phyloP scores from a whole-genome alignment of 73 alveolate genomes.

The Tetrahymena elliotti region DNA sequence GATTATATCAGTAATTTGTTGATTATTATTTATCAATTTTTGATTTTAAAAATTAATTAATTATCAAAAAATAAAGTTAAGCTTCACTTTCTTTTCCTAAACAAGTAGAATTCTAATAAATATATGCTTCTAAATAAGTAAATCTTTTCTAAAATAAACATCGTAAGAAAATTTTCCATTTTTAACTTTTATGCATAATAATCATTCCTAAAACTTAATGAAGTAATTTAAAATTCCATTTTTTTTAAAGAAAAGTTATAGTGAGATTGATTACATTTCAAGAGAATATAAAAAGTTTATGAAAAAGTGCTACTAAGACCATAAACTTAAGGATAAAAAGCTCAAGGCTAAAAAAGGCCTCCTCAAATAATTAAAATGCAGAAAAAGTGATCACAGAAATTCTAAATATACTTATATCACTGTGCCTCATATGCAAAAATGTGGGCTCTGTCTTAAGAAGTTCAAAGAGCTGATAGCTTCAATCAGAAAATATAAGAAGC shows the following conservation, averaged over 20 bases:
- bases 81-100: not conserved
- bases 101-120: not conserved
- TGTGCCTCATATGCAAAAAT: not conserved
- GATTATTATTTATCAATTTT: not conserved
- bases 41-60: not conserved
- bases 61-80: not conserved
- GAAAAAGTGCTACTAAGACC: not conserved
- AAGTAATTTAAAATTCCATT: not conserved
- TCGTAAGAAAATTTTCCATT: not conserved
- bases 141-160: not conserved
- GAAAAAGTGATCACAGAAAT: not conserved
- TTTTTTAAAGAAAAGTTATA: not conserved
- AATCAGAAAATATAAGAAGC: not conserved
- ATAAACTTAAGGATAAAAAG: not conserved
- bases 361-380: not conserved
- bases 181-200: not conserved
- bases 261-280: not conserved
- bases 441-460: not conserved
- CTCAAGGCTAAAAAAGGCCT: not conserved
- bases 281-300: not conserved
- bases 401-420: not conserved
- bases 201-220: not conserved
- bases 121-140: not conserved
- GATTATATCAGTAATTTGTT: not conserved
- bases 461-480: not conserved